Conservation (phyloP, 2,329 filamentous ascomycete species). For the Talaromyces marneffei region DNA sequence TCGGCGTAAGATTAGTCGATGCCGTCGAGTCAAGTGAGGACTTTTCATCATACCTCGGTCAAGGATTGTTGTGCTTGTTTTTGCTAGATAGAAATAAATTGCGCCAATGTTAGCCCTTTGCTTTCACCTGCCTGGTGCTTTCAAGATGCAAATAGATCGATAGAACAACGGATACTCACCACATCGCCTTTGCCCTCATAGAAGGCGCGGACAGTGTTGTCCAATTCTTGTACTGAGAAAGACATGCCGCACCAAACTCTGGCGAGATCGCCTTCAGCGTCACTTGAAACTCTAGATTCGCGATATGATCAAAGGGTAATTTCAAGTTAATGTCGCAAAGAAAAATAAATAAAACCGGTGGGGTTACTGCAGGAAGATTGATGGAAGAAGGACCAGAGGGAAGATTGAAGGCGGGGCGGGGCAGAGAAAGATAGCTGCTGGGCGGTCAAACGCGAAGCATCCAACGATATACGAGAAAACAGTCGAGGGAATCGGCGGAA, state of each 20-base stretch:
- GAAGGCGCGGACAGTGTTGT: conserved; percentile 92
- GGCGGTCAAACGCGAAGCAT: conserved; percentile 14
- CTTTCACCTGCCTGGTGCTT: not conserved
- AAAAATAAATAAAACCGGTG: not conserved
- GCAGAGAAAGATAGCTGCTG: conserved; percentile 11
- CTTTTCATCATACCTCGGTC: conserved; percentile 66
- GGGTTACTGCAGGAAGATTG: conserved; percentile 10
- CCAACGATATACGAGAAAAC: not conserved
- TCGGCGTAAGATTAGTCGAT: conserved; percentile 13
- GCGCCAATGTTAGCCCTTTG: not conserved
- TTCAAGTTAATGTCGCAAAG: conserved; percentile 5
- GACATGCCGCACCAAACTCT: conserved; percentile 48
- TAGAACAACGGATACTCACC: conserved; percentile 48
- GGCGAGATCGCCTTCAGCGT: conserved; percentile 27
- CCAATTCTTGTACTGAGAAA: conserved; percentile 83
- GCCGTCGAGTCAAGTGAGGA: conserved; percentile 14
- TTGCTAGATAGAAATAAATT: conserved; percentile 57
- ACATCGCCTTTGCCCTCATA: conserved; percentile 94
- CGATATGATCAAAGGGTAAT: conserved; percentile 9
- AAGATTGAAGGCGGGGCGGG: conserved; percentile 16
- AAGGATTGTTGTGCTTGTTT: conserved; percentile 88
- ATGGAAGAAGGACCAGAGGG: conserved; percentile 10
- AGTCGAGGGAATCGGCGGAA: not conserved
- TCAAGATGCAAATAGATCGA: conserved; percentile 18
- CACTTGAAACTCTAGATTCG: conserved; percentile 18